phyloP scores from a whole-genome alignment of 768 basidiomycete genomes.

The Phaeotremella fagi region DNA sequence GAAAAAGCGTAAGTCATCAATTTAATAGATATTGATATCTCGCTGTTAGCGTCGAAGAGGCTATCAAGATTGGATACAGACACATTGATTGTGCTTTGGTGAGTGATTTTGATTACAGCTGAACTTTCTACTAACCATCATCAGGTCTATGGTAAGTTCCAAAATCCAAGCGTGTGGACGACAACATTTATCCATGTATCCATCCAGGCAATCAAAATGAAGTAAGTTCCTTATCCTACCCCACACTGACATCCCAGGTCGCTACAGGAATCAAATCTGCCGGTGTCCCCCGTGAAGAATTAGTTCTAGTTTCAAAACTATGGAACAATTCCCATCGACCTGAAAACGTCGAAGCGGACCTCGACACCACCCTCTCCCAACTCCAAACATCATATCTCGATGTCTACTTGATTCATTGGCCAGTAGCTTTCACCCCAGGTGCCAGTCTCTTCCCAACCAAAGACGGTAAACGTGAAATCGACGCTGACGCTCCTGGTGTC shows the following conservation, averaged over 20 bases:
- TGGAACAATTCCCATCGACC: slow-evolving; percentile 14
- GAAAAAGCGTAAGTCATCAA: slow-evolving; percentile 17
- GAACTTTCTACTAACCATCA: slow-evolving; percentile 6
- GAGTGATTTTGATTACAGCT: slow-evolving; percentile 37
- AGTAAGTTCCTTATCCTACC: slow-evolving; percentile 60
- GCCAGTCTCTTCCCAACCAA: slow-evolving; percentile 11
- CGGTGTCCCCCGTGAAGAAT: slow-evolving; percentile 29
- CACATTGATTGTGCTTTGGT: slow-evolving; percentile 26
- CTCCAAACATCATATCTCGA: slow-evolving; percentile 74
- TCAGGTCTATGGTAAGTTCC: neutral
- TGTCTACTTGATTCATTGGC: slow-evolving; percentile 55
- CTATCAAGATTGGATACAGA: slow-evolving; percentile 24
- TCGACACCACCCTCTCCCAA: slow-evolving; percentile 69
- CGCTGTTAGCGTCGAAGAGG: slow-evolving; percentile 18
- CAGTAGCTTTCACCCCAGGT: slow-evolving; percentile 16
- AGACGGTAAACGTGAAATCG: slow-evolving; percentile 26
- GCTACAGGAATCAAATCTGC: slow-evolving; percentile 33
- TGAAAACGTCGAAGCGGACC: slow-evolving; percentile 59
- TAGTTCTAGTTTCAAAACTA: slow-evolving; percentile 31
- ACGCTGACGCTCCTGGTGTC: slow-evolving; percentile 15
- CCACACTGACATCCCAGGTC: slow-evolving; percentile 19
- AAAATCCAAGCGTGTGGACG: neutral
- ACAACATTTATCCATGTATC: slow-evolving; percentile 32
- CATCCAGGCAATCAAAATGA: slow-evolving; percentile 67
- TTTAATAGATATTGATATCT: neutral